Conservation (phyloP, 1,284 basidiomycete species). For the Melanopsichium pennsylvanicum region DNA sequence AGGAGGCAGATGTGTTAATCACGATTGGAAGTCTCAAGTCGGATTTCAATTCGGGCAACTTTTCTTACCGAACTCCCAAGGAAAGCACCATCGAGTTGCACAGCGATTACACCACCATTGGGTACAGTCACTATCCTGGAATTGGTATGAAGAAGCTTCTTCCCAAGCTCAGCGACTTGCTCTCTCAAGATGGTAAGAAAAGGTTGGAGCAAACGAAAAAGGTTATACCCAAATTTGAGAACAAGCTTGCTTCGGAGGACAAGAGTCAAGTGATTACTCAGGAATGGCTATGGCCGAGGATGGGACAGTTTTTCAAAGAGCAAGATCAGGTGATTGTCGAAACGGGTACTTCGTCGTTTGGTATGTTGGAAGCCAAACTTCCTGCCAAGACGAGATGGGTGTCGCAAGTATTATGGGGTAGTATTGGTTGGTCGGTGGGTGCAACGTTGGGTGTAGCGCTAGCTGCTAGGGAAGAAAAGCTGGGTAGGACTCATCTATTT, state of each 20-base stretch:
- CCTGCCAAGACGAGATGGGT: conserved; percentile 56
- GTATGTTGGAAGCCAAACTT: conserved; percentile 38
- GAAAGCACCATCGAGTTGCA: conserved; percentile 75
- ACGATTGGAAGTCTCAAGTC: conserved; percentile 81
- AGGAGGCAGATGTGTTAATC: conserved; percentile 82
- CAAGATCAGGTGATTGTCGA: conserved; percentile 56
- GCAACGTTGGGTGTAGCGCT: conserved; percentile 75
- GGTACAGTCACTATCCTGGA: conserved; percentile 68
- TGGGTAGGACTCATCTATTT: conserved; percentile 78
- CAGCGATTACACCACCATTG: conserved; percentile 68
- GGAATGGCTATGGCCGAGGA: conserved; percentile 79
- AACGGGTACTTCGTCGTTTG: conserved; percentile 56
- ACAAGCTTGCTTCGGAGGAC: conserved; percentile 18
- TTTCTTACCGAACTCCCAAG: conserved; percentile 36
- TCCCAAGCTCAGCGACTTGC: conserved; percentile 45
- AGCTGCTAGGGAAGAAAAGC: conserved; percentile 75
- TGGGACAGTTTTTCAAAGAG: conserved; percentile 79
- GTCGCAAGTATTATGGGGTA: conserved; percentile 77
- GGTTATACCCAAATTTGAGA: conserved; percentile 28
- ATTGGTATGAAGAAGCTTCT: conserved; percentile 63
- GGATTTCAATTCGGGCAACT: conserved; percentile 91
- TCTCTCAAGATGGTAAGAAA: conserved; percentile 8
- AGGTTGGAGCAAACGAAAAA: conserved; percentile 26
- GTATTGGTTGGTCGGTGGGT: conserved; percentile 86
- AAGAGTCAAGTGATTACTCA: conserved; percentile 33